Conservation (phyloP, 495 filamentous ascomycete species). For the Echria macrotheca region DNA sequence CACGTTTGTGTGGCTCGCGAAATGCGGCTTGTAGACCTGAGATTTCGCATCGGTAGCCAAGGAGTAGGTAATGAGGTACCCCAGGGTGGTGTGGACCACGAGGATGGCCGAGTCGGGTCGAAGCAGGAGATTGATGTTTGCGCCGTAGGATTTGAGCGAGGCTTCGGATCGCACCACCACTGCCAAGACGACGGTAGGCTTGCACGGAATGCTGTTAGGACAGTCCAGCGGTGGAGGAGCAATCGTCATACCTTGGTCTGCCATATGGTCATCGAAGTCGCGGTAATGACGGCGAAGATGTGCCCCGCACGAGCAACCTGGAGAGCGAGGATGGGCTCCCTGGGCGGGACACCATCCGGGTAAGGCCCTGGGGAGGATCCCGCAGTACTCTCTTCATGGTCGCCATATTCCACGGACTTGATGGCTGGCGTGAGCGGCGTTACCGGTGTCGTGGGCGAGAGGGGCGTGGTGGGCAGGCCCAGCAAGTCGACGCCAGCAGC, state of each 20-base stretch:
- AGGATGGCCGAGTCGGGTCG: constrained; percentile 88
- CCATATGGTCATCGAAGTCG: constrained; percentile 80
- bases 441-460: constrained; percentile 37
- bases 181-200: constrained; percentile 88
- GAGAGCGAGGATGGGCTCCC: constrained; percentile 65
- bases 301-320: constrained; percentile 75
- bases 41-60: constrained; percentile 78
- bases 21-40: constrained; percentile 77
- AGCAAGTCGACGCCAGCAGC: constrained; percentile 24
- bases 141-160: constrained; percentile 78
- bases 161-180: constrained; percentile 71
- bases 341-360: constrained; percentile 21
- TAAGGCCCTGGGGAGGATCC: constrained; percentile 8
- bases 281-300: constrained; percentile 84
- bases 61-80: constrained; percentile 91
- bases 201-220: constrained; percentile 17
- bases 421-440: constrained; percentile 49
- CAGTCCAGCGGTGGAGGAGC: background rate
- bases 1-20: constrained; percentile 59
- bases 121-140: constrained; percentile 76
- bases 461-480: constrained; percentile 20
- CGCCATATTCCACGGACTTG: constrained; percentile 47
- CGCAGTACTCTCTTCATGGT: constrained; percentile 26
- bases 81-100: constrained; percentile 81
- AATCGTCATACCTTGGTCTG: constrained; percentile 70